Evolutionary conservation across 169 alveolate genomes (phyloP).

Genomic region (Nephromyces sp.): DNA sequence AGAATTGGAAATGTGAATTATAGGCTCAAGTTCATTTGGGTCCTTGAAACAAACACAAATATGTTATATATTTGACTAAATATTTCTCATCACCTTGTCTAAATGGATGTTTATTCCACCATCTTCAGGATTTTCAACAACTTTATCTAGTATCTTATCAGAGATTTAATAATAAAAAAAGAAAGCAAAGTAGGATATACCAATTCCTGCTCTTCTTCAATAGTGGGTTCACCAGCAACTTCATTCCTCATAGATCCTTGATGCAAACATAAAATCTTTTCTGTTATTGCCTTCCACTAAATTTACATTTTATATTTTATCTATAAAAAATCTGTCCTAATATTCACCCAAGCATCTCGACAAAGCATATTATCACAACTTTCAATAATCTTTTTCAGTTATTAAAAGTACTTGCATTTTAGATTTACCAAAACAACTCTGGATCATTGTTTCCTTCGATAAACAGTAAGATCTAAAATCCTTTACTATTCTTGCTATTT

Average conservation of each 20-base stretch:
- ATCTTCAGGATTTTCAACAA: constrained; percentile 19
- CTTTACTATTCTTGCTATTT: constrained; percentile 11
- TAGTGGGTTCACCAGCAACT: constrained; percentile 30
- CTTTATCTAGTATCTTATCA: constrained; percentile 23
- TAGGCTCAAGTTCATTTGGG: not conserved
- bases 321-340: not conserved
- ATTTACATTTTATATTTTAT: not conserved
- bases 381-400: not conserved
- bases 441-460: not conserved
- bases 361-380: constrained; percentile 30
- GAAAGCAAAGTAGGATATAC: not conserved
- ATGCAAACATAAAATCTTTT: constrained; percentile 30
- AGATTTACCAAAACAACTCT: not conserved
- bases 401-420: not conserved
- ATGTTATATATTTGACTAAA: not conserved
- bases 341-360: constrained; percentile 29
- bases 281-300: constrained; percentile 27
- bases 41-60: not conserved
- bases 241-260: constrained; percentile 34
- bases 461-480: not conserved
- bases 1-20: not conserved
- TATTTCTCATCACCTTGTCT: constrained; percentile 11
- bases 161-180: not conserved
- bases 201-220: constrained; percentile 24
- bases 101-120: constrained; percentile 24